Conservation (phyloP, 1,284 basidiomycete genomes). For the Hymenochaete sp. region DNA sequence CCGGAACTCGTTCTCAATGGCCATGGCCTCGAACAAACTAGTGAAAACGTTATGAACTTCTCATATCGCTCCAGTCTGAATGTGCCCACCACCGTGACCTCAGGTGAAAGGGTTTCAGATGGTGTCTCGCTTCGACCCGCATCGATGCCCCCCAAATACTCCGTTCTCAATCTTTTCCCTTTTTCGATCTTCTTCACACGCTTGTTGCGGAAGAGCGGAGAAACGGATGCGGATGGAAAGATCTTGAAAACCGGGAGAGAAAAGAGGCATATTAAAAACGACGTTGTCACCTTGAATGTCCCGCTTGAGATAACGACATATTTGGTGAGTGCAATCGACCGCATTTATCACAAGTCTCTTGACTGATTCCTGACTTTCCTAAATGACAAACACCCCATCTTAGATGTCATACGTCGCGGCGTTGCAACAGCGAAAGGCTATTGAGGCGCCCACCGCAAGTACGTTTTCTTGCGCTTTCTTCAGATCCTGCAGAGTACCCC, state of each 20-base stretch:
- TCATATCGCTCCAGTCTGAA: constrained; percentile 19
- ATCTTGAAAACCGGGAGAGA: constrained; percentile 45
- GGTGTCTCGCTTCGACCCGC: constrained; percentile 48
- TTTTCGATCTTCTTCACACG: constrained; percentile 50
- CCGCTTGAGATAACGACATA: constrained; percentile 70
- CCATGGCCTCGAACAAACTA: too few species aligned
- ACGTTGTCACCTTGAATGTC: constrained; percentile 51
- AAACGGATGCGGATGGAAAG: constrained; percentile 46
- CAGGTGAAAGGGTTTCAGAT: constrained; percentile 26
- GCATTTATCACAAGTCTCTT: neutral
- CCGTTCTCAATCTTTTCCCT: constrained; percentile 59
- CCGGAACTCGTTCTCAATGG: neutral
- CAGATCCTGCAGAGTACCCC: constrained; percentile 6
- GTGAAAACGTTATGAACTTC: too few species aligned
- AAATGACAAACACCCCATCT: constrained; percentile 1
- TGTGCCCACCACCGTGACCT: constrained; percentile 20
- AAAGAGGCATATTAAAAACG: constrained; percentile 36
- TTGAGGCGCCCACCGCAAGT: constrained; percentile 63
- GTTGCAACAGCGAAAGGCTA: constrained; percentile 48
- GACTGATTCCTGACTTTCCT: neutral
- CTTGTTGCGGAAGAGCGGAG: constrained; percentile 38
- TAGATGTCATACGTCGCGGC: constrained; percentile 60
- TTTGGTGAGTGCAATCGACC: constrained; percentile 49
- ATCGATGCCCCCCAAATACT: constrained; percentile 51
- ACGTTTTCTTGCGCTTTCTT: constrained; percentile 21